Evolutionary conservation across 129 eudicot genomes (phyloP).

Genomic region (Pittosporum tobira): DNA sequence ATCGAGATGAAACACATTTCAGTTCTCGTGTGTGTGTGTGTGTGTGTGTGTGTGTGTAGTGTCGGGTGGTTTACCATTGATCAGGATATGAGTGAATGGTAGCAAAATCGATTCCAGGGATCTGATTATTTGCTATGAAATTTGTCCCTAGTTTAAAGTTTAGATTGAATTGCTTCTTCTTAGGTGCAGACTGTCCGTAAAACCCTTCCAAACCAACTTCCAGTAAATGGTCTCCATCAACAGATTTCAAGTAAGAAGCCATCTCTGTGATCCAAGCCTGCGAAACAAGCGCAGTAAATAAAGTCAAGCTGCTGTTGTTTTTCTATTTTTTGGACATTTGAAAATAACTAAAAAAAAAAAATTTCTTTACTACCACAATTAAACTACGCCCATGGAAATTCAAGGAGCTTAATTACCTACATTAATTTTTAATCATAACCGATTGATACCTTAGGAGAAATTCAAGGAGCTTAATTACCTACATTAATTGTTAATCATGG

Average conservation of each 20-base stretch:
- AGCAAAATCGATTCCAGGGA: slow-evolving; percentile 51
- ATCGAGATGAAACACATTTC: background rate
- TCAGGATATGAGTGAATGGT: slow-evolving; percentile 66
- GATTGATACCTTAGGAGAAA: too few relatives aligned
- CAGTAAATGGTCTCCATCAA: slow-evolving; percentile 47
- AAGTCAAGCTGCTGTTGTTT: too few relatives aligned
- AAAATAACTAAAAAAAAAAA: too few relatives aligned
- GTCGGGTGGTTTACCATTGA: slow-evolving; percentile 36
- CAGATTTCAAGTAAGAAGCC: slow-evolving; percentile 55
- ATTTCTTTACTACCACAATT: too few relatives aligned
- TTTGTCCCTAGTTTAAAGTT: slow-evolving; percentile 42
- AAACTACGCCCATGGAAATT: too few relatives aligned
- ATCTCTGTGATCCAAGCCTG: slow-evolving; percentile 64
- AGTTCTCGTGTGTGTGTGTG: background rate
- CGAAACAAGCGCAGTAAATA: background rate
- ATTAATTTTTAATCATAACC: too few relatives aligned
- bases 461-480: background rate
- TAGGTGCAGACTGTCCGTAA: slow-evolving; percentile 38
- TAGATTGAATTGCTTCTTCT: slow-evolving; percentile 32
- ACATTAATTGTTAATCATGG: too few relatives aligned
- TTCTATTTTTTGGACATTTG: too few relatives aligned
- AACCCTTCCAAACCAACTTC: slow-evolving; percentile 71
- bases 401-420: too few relatives aligned
- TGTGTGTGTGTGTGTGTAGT: background rate
- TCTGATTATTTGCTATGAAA: slow-evolving; percentile 55